These are phyloP conservation scores for Sesbania bispinosa DNA, from an alignment of 306 rosid genomes.

Conservation along the genomic window DNA sequence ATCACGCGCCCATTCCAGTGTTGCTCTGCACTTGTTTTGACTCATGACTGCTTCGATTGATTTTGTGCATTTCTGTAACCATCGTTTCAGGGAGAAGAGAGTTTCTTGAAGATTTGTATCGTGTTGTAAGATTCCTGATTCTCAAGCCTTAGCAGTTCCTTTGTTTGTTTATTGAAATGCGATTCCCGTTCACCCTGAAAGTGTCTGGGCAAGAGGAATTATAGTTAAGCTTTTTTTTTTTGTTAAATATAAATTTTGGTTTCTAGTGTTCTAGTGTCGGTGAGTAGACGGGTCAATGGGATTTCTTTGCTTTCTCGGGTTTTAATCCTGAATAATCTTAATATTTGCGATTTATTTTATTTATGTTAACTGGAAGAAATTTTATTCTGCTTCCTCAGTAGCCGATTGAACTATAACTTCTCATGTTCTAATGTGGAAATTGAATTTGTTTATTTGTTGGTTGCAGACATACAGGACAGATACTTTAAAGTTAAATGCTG, in stretches of 20 bases:
- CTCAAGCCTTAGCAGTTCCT: not conserved
- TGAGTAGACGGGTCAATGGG: conserved; percentile 11
- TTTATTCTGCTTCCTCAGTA: not conserved
- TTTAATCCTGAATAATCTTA: not conserved
- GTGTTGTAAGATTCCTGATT: conserved; percentile 56
- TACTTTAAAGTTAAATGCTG: conserved; percentile 43
- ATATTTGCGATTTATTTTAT: not conserved
- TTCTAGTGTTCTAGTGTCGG: not conserved
- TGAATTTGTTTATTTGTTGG: conserved; percentile 30
- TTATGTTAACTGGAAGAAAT: not conserved
- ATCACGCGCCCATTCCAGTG: too few relatives aligned
- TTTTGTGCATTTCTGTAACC: conserved; percentile 19
- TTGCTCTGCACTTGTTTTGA: too few relatives aligned
- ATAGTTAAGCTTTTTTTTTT: not conserved
- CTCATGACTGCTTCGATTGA: not conserved
- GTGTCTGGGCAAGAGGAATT: not conserved
- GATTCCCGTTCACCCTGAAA: too few relatives aligned
- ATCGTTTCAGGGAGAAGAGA: conserved; percentile 67
- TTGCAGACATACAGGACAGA: conserved; percentile 69
- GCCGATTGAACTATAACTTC: conserved; percentile 20
- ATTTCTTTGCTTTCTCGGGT: conserved; percentile 1
- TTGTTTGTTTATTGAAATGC: not conserved
- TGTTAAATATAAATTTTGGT: not conserved
- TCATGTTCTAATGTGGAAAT: conserved; percentile 5
- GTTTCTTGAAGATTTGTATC: conserved; percentile 63